Conservation (phyloP, 805 yeast species). For the Spathaspora sp. region DNA sequence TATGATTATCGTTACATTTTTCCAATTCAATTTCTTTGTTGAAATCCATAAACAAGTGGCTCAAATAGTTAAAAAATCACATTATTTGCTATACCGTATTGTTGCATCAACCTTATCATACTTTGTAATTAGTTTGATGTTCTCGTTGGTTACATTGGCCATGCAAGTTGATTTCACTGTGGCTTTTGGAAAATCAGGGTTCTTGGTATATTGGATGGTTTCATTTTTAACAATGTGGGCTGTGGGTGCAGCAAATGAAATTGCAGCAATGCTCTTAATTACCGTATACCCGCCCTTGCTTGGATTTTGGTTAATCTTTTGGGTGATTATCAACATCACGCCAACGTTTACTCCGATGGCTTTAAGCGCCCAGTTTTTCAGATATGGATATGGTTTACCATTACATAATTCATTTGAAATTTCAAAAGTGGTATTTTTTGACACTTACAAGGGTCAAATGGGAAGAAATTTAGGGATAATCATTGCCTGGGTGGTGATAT, state of each 20-base stretch:
- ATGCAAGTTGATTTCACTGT: conserved; percentile 59
- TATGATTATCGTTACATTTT: conserved; percentile 66
- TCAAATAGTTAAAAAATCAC: conserved; percentile 35
- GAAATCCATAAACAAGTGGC: conserved; percentile 52
- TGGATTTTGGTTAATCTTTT: conserved; percentile 69
- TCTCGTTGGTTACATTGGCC: conserved; percentile 61
- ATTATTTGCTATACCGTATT: conserved; percentile 51
- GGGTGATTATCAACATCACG: conserved; percentile 66
- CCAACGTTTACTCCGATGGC: conserved; percentile 67
- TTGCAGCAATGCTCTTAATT: conserved; percentile 49
- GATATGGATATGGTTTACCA: conserved; percentile 68
- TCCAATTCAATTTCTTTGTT: conserved; percentile 60
- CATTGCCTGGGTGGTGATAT: conserved; percentile 56
- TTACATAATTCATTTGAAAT: conserved; percentile 62
- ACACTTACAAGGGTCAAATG: conserved; percentile 52
- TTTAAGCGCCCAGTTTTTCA: conserved; percentile 50
- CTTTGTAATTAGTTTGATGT: conserved; percentile 54
- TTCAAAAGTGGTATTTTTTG: conserved; percentile 54
- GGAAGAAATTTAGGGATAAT: conserved; percentile 61
- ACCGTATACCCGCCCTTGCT: conserved; percentile 56
- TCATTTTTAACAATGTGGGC: conserved; percentile 68
- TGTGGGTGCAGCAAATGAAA: conserved; percentile 74
- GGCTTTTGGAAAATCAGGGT: conserved; percentile 65
- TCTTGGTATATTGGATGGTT: conserved; percentile 70
- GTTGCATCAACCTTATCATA: conserved; percentile 47